Conservation (phyloP, 139 green algal genomes). For the Micractinium sp. region DNA sequence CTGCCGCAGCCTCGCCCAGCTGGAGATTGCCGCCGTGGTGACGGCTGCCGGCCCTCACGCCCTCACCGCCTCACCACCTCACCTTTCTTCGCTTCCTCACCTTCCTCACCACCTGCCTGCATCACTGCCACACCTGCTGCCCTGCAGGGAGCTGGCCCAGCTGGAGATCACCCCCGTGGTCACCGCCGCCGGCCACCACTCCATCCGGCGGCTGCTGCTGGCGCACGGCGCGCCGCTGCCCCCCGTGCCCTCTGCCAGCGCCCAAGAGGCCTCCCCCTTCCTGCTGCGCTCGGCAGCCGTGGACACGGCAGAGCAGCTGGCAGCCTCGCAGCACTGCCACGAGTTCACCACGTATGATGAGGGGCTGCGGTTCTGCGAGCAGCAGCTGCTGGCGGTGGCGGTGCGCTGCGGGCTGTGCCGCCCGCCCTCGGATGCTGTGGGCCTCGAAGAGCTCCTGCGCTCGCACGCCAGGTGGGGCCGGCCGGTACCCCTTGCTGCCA, state of each 20-base stretch:
- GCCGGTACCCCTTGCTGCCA: too few species aligned
- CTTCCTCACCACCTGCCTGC: background rate
- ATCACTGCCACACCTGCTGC: background rate
- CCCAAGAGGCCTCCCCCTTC: background rate
- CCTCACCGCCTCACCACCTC: background rate
- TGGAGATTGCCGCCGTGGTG: too few species aligned
- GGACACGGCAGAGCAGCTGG: background rate
- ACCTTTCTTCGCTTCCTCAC: background rate
- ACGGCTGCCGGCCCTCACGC: background rate
- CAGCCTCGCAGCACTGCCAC: slow-evolving; percentile 6
- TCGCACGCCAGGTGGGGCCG: background rate
- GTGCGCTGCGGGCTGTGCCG: slow-evolving; percentile 12
- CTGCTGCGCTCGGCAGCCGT: background rate
- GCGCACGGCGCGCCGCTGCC: slow-evolving; percentile 23
- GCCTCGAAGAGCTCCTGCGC: slow-evolving; percentile 10
- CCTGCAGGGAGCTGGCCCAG: slow-evolving; percentile 22
- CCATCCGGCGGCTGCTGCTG: slow-evolving; percentile 20
- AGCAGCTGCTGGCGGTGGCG: slow-evolving; percentile 27
- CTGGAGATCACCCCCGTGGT: slow-evolving; percentile 22
- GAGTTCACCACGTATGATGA: slow-evolving; percentile 22
- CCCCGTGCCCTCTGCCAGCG: background rate
- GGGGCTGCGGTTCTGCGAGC: slow-evolving; percentile 15
- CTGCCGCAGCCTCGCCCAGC: too few species aligned
- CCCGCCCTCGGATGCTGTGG: background rate
- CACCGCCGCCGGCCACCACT: background rate